Evolutionary conservation across 805 yeast species (phyloP), one percentile per base, ranked within the genome.

Genomic region (Ogataea ganodermae): DNA sequence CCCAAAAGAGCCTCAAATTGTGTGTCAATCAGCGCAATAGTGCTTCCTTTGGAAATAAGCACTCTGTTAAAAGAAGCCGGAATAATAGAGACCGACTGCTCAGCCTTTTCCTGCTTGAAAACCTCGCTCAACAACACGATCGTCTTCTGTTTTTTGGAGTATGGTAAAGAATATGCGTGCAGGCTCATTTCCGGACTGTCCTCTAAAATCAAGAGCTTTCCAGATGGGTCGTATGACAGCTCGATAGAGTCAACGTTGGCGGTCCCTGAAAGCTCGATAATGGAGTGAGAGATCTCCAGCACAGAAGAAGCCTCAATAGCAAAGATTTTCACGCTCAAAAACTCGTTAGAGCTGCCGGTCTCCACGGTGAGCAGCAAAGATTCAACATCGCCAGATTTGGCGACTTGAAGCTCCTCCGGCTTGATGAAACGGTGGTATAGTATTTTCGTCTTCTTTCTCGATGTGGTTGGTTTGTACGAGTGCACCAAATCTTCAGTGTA

Each of bases 41-140:
- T 66, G 49, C 69, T 65, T 23, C 68, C 69, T 44, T 64, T 60
- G 0, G 79, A 63, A 8, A 79, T 51, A 9, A 79, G 59, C n/a
- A 78, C 53, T 53, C 84, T 67, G 53, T 75, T 78, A 12, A 73
- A 61, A 32, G 78, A 68, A 3, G 75, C 74, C 3, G 74, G 62
- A 28, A 59, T 45, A 23, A 77, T 63, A 1, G 80, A 68, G 24
- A 65, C 51, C 37, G 66, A 61, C 12, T 61, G 51, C 21, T 56
- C 55, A 4, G 23, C 17, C 10, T 56, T 54, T 43, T 66, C 70
- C 26, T 61, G 60, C 16, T 46, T 44, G 42, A 65, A 66, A 20
- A 59, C 56, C n/a, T 32, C 33, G 8, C 20, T 50, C 35, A 18
- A 43, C 22, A 26, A 65, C 42, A 20, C 53, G 14, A 68, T 59